Percentiles rank a stretch among this genome's conserved stretches.
Evolutionary conservation across 116 monocot genomes (phyloP).

Genomic region (Posidonia oceanica): DNA sequence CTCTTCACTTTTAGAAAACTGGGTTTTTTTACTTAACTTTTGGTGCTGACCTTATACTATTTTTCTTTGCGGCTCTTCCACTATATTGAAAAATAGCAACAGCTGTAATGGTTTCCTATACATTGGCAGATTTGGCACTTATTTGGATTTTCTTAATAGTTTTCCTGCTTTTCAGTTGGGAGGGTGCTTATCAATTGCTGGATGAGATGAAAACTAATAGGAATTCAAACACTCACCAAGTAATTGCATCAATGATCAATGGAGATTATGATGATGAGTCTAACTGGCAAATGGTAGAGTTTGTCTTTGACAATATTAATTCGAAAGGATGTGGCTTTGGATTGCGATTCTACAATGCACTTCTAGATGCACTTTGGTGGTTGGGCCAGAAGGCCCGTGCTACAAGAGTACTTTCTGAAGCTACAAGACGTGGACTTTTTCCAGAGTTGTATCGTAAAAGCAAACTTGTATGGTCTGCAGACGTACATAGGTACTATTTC

Average conservation of each 20-base stretch:
- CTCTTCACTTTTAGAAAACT: too few relatives aligned
- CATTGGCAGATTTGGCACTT: too few relatives aligned
- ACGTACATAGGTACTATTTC: constrained; percentile 69
- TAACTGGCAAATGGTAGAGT: constrained; percentile 99
- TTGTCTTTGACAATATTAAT: constrained; percentile 66
- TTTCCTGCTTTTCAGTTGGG: constrained; percentile 51
- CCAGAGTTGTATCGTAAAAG: constrained; percentile 71
- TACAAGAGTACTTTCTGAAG: constrained; percentile 54
- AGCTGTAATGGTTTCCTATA: too few relatives aligned
- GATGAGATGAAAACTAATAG: constrained; percentile 77
- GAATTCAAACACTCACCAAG: constrained; percentile 64
- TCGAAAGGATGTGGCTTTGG: constrained; percentile 76
- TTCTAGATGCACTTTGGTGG: constrained; percentile 93
- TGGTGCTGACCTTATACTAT: too few relatives aligned
- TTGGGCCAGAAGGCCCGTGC: constrained; percentile 74
- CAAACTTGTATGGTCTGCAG: constrained; percentile 90
- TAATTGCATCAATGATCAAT: constrained; percentile 77
- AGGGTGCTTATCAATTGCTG: constrained; percentile 53
- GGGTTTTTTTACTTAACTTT: too few relatives aligned
- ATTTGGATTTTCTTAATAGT: too few relatives aligned
- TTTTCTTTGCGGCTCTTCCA: too few relatives aligned
- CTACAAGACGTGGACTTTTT: constrained; percentile 51
- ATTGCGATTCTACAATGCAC: constrained; percentile 68
- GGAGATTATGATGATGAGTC: constrained; percentile 92
- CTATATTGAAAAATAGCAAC: too few relatives aligned